Evolutionary conservation across 495 filamentous ascomycete genomes (phyloP).

Genomic region (Aspergillus cavernicola): DNA sequence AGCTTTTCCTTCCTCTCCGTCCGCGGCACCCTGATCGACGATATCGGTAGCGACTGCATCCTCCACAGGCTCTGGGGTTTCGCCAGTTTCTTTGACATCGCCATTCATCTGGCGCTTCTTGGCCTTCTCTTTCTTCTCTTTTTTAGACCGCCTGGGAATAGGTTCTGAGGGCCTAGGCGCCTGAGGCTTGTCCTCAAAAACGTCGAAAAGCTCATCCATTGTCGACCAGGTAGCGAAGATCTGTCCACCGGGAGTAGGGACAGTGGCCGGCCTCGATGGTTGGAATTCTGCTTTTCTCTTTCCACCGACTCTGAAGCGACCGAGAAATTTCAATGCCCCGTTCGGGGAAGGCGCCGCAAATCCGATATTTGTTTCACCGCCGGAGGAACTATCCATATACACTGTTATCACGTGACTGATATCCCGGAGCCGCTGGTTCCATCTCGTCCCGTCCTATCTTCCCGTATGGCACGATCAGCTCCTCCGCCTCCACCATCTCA

Average conservation of each 20-base stretch:
- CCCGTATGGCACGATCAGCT: constrained; percentile 14
- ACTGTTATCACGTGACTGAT: constrained; percentile 31
- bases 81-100: constrained; percentile 54
- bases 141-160: constrained; percentile 40
- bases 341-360: constrained; percentile 25
- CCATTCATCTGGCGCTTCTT: constrained; percentile 85
- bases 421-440: constrained; percentile 18
- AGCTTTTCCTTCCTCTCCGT: constrained; percentile 20
- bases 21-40: constrained; percentile 18
- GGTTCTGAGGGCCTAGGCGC: constrained; percentile 27
- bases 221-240: constrained; percentile 16
- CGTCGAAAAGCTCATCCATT: constrained; percentile 83
- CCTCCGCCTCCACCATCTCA: constrained; percentile 25
- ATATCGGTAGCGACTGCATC: constrained; percentile 39
- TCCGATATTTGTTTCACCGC: constrained; percentile 6
- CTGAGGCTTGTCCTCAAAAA: constrained; percentile 68
- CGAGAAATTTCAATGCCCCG: constrained; percentile 35
- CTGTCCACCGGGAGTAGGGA: constrained; percentile 10
- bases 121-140: constrained; percentile 64
- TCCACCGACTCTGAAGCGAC: constrained; percentile 1
- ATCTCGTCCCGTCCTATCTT: constrained; percentile 20
- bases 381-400: constrained; percentile 23
- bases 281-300: constrained; percentile 20
- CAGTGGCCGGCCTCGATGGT: constrained; percentile 12
- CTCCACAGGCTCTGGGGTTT: constrained; percentile 44